phyloP scores from a whole-genome alignment of 2,329 filamentous ascomycete genomes.

The Colletotrichum sp. region DNA sequence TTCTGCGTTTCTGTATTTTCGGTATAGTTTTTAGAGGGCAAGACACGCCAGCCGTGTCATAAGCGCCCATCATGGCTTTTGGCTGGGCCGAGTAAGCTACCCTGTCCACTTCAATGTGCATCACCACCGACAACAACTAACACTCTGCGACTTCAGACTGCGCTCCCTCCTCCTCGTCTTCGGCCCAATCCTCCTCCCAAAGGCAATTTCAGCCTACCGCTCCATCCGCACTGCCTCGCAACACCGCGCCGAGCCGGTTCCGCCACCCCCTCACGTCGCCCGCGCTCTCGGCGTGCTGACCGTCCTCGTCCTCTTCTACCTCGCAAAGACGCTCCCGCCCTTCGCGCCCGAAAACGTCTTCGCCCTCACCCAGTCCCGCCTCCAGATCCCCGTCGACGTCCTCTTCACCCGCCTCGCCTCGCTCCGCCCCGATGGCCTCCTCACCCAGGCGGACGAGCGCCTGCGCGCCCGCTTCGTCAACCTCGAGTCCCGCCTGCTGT shows the following conservation, averaged over 20 bases:
- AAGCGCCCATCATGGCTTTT: conserved; percentile 25
- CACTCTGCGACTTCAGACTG: conserved; percentile 40
- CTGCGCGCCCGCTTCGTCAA: conserved; percentile 73
- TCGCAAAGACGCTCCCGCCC: conserved; percentile 67
- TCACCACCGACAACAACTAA: neutral
- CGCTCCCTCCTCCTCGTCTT: conserved; percentile 65
- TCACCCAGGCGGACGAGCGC: conserved; percentile 65
- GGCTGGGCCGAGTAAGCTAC: conserved; percentile 20
- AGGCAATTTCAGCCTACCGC: conserved; percentile 68
- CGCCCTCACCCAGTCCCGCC: conserved; percentile 74
- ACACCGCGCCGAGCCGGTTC: conserved; percentile 52
- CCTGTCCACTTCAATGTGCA: neutral
- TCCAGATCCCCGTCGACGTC: conserved; percentile 84
- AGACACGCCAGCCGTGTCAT: neutral
- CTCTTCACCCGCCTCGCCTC: conserved; percentile 77
- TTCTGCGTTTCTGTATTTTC: neutral
- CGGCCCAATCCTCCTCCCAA: conserved; percentile 74
- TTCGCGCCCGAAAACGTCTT: conserved; percentile 86
- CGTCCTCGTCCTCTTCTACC: conserved; percentile 45
- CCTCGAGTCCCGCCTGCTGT: conserved; percentile 76
- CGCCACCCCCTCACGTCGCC: conserved; percentile 60
- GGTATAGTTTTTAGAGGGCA: neutral
- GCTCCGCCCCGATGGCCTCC: conserved; percentile 50
- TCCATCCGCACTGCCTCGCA: conserved; percentile 49
- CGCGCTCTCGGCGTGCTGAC: conserved; percentile 67